Evolutionary conservation across 805 yeast genomes (phyloP).

Genomic region (Starmerella vitae): DNA sequence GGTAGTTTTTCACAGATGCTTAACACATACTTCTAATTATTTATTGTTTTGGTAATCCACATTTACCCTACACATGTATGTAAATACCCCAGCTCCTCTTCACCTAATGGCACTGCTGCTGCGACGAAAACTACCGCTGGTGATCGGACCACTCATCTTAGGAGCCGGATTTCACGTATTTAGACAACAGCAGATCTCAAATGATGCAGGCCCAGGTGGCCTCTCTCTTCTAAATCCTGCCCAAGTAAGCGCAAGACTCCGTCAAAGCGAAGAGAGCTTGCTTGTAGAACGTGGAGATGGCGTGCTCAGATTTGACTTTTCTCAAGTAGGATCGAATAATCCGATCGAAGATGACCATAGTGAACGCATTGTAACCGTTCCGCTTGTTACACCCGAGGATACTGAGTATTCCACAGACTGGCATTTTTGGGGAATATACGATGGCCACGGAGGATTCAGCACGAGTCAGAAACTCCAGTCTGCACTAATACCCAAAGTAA

Average conservation of each 20-base stretch:
- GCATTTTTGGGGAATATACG: constrained; percentile 91
- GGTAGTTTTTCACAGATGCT: too few relatives aligned
- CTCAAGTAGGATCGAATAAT: constrained; percentile 79
- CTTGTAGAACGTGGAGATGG: constrained; percentile 75
- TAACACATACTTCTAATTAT: too few relatives aligned
- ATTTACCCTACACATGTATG: too few relatives aligned
- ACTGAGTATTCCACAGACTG: constrained; percentile 46
- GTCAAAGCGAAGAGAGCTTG: constrained; percentile 68
- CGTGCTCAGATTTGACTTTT: constrained; percentile 71
- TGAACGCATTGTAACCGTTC: constrained; percentile 60
- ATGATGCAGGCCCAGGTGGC: constrained; percentile 1
- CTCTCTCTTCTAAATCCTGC: constrained; percentile 27
- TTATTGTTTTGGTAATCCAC: too few relatives aligned
- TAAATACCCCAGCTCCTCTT: too few relatives aligned
- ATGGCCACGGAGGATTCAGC: constrained; percentile 95
- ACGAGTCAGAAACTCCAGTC: constrained; percentile 79
- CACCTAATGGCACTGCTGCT: constrained; percentile 9
- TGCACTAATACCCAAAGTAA: constrained; percentile 61
- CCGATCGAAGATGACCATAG: constrained; percentile 92
- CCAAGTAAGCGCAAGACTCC: constrained; percentile 55
- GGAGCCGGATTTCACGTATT: constrained; percentile 14
- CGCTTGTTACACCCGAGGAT: constrained; percentile 33
- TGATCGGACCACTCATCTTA: constrained; percentile 15
- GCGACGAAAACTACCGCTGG: constrained; percentile 33
- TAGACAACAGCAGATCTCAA: constrained; percentile 10